Base-by-base conservation (phyloP, 768 basidiomycete genomes). In the Mycena galopus region DNA sequence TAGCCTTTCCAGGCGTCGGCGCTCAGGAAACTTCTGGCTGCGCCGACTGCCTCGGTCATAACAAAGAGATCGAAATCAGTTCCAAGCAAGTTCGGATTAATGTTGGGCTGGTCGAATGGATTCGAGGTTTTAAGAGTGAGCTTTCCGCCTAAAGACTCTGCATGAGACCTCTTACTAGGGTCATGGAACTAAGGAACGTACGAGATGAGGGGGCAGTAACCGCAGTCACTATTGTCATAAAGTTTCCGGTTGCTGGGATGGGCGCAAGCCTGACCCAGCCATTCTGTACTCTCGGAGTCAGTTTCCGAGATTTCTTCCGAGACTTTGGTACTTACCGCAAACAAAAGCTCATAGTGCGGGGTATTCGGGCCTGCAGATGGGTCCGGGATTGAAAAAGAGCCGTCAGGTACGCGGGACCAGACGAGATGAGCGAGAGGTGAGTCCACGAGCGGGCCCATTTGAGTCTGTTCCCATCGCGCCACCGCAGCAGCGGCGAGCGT, bases 1-100 rank as follows among this genome's bases (percentile, higher is more conserved):
- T 71, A 84, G 16, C 76, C 79, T 3, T 75, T 50, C 81, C 80
- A 85, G 0, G 77, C 74, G 25, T 76, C 42, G 0, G 80, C 79
- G 9, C 77, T 57, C 11, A 81, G 17, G 68, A 84, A 82, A 23
- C 73, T 70, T 9, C 62, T 25, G 6, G 75, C 78, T 23, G 67
- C 76, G 47, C 77, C 66, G 19, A 84, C 73, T 10, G 78, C 79
- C 53, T 80, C 71, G 6, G 73, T 73, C 78, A 84, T 78, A 8
- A 77, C 75, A 50, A 71, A 65, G 12, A 80, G 37, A 55, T 81
- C 82, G 57, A 77, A 78, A 14, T 73, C 63, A 35, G 75, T 59
- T 0, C 37, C 61, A 12, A 81, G 59, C 37, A 76, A 55, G 2
- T 64, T 75, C 2, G 78, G 79, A 67, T 83, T 73, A 32, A 83